These are phyloP conservation scores for Kodamaea hsintzibuensis DNA, from an alignment of 805 yeast species.

Conservation along the genomic window DNA sequence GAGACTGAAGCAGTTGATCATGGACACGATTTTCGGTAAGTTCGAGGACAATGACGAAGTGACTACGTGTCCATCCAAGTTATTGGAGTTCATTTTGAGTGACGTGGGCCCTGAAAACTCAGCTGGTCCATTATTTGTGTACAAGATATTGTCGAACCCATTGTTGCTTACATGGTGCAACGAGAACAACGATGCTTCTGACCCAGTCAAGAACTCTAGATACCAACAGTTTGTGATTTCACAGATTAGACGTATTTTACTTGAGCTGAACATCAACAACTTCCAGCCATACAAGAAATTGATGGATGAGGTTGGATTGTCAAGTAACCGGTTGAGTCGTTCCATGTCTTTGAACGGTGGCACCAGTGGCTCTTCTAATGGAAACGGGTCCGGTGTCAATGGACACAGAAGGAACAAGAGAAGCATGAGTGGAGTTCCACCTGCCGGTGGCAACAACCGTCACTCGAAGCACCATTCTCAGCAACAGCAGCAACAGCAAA, in stretches of 20 bases:
- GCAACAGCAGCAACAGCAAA: constrained; percentile 14
- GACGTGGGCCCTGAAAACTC: constrained; percentile 61
- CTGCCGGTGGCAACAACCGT: constrained; percentile 2
- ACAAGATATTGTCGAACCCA: constrained; percentile 76
- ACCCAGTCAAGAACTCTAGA: constrained; percentile 18
- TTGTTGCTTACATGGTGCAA: constrained; percentile 39
- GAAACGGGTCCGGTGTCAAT: constrained; percentile 1
- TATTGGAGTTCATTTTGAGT: constrained; percentile 58
- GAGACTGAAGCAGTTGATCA: constrained; percentile 57
- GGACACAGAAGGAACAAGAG: constrained; percentile 28
- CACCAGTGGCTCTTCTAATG: constrained; percentile 3
- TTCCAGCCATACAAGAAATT: constrained; percentile 79
- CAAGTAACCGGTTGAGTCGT: constrained; percentile 34
- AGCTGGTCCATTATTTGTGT: constrained; percentile 59
- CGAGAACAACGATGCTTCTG: constrained; percentile 11
- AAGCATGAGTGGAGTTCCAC: constrained; percentile 5
- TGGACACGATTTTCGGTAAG: constrained; percentile 66
- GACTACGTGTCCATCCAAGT: constrained; percentile 38
- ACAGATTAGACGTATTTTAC: constrained; percentile 63
- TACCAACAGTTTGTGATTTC: constrained; percentile 57
- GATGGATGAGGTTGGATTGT: constrained; percentile 88
- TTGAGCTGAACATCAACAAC: constrained; percentile 55
- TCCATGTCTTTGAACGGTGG: constrained; percentile 16
- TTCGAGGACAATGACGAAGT: constrained; percentile 26
- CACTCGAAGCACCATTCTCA: constrained; percentile 7